These are phyloP conservation scores for Prillingera fragicola DNA, from an alignment of 1,284 basidiomycete genomes.

Conservation along the genomic window DNA sequence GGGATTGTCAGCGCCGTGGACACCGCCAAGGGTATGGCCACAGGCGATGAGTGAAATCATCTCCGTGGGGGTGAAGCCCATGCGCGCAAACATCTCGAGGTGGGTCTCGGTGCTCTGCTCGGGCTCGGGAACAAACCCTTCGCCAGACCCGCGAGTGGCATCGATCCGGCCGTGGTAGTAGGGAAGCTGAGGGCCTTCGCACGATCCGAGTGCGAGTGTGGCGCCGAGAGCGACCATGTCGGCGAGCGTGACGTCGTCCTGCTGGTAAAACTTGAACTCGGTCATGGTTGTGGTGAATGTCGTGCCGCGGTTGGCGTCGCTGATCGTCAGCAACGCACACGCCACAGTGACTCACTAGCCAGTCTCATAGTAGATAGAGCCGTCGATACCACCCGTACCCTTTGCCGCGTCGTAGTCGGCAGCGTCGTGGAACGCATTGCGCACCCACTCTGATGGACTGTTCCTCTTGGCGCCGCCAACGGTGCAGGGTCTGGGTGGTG, in stretches of 20 bases:
- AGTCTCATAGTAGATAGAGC: slow-evolving; percentile 16
- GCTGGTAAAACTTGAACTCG: slow-evolving; percentile 9
- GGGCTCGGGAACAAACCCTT: slow-evolving; percentile 7
- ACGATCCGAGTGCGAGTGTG: slow-evolving; percentile 12
- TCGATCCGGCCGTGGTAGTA: slow-evolving; percentile 11
- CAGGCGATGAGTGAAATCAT: slow-evolving; percentile 12
- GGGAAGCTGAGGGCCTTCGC: slow-evolving; percentile 13
- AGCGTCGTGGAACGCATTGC: slow-evolving; percentile 19
- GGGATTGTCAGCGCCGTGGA: slow-evolving; percentile 6
- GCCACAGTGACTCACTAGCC: slow-evolving; percentile 12
- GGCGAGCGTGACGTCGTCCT: slow-evolving; percentile 9
- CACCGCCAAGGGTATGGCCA: slow-evolving; percentile 14
- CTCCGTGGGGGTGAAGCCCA: slow-evolving; percentile 14
- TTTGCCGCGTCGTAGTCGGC: slow-evolving; percentile 11
- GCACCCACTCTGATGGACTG: slow-evolving; percentile 19
- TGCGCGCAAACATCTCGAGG: slow-evolving; percentile 10
- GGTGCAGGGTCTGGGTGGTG: slow-evolving; percentile 28
- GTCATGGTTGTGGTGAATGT: slow-evolving; percentile 6
- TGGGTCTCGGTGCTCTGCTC: slow-evolving; percentile 12
- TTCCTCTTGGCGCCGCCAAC: slow-evolving; percentile 14
- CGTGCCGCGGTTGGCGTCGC: slow-evolving; percentile 7
- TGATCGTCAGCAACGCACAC: too few relatives aligned
- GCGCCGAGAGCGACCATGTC: slow-evolving; percentile 14
- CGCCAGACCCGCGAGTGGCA: too few relatives aligned
- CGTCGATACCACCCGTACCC: slow-evolving; percentile 19